phyloP scores from a whole-genome alignment of 345 rosid genomes.

The Mercurialis annua region DNA sequence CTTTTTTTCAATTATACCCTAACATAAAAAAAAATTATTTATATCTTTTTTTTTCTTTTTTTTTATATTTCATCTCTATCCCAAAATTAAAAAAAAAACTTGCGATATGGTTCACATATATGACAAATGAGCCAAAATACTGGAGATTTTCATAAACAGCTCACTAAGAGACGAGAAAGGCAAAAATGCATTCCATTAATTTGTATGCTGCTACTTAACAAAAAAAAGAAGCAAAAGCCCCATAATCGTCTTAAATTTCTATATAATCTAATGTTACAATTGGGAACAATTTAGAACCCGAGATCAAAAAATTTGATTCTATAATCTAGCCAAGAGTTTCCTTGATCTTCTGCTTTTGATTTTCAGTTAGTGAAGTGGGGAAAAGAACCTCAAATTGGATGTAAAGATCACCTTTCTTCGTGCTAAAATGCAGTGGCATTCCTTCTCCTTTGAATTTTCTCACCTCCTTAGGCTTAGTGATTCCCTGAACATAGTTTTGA shows the following conservation, averaged over 20 bases:
- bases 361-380: slow-evolving; percentile 71
- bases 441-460: slow-evolving; percentile 93
- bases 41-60: too few relatives aligned
- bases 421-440: slow-evolving; percentile 85
- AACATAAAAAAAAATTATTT: too few relatives aligned
- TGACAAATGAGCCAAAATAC: background rate
- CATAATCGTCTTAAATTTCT: background rate
- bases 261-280: slow-evolving; percentile 13
- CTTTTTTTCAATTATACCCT: too few relatives aligned
- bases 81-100: background rate
- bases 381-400: slow-evolving; percentile 88
- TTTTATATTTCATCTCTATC: too few relatives aligned
- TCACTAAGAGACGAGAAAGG: background rate
- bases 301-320: background rate
- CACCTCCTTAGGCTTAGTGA: slow-evolving; percentile 92
- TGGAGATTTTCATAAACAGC: background rate
- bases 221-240: slow-evolving; percentile 4
- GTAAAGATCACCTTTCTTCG: slow-evolving; percentile 83
- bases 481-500: slow-evolving; percentile 48
- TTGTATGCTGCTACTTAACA: slow-evolving; percentile 2
- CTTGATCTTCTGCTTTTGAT: slow-evolving; percentile 80
- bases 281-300: background rate
- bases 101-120: background rate
- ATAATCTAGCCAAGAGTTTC: slow-evolving; percentile 55
- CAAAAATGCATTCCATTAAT: slow-evolving; percentile 2